Evolutionary conservation across 768 basidiomycete genomes (phyloP).

Genomic region (Lanmaoa rubissima): DNA sequence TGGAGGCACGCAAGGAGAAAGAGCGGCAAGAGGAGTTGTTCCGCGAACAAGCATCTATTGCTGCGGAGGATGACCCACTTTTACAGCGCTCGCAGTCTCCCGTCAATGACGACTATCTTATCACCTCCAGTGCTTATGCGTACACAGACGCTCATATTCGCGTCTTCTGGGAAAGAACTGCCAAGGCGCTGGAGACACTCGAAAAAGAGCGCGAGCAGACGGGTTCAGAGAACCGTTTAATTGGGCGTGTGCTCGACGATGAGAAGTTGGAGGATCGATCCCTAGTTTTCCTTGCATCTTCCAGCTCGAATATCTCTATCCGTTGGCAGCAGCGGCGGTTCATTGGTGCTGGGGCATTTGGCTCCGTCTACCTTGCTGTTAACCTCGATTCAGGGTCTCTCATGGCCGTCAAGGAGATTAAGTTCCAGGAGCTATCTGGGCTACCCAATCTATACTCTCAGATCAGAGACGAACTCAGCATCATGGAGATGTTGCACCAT

Average conservation of each 20-base stretch:
- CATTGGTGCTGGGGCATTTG: slow-evolving; percentile 98
- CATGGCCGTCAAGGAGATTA: slow-evolving; percentile 99
- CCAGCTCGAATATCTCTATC: slow-evolving; percentile 92
- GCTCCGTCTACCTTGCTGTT: slow-evolving; percentile 98
- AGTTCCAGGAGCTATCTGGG: slow-evolving; percentile 90
- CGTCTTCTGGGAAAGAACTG: slow-evolving; percentile 71
- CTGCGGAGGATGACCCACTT: slow-evolving; percentile 47
- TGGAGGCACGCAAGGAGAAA: slow-evolving; percentile 87
- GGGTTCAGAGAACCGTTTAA: slow-evolving; percentile 66
- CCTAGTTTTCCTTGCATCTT: slow-evolving; percentile 90
- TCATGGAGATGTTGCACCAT: slow-evolving; percentile 98
- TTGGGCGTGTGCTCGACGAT: slow-evolving; percentile 92
- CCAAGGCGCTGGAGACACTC: slow-evolving; percentile 56
- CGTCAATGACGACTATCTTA: slow-evolving; percentile 35
- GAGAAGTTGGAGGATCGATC: slow-evolving; percentile 93
- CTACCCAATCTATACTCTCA: slow-evolving; percentile 86
- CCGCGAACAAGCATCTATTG: slow-evolving; percentile 51
- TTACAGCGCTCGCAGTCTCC: slow-evolving; percentile 40
- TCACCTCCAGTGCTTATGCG: slow-evolving; percentile 33
- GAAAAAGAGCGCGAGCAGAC: slow-evolving; percentile 62
- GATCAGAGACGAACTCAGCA: slow-evolving; percentile 92
- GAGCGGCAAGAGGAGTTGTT: slow-evolving; percentile 71
- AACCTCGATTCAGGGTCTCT: slow-evolving; percentile 93
- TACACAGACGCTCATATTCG: slow-evolving; percentile 66
- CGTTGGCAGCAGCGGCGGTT: slow-evolving; percentile 98